phyloP scores from a whole-genome alignment of 441 rosid genomes.

The Euphorbia celastroides region DNA sequence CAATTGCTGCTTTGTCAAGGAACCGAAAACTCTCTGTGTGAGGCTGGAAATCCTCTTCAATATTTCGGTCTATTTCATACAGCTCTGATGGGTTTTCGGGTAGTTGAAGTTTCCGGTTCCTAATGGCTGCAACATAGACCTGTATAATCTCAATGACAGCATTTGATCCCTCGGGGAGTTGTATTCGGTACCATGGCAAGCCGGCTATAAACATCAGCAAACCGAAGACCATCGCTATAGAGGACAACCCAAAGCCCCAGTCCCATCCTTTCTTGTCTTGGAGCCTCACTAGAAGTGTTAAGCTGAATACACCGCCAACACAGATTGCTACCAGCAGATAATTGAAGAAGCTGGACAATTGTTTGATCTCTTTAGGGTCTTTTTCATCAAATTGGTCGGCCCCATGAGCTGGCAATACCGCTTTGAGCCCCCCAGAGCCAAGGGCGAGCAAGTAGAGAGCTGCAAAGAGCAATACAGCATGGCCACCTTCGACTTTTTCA shows the following conservation, averaged over 20 bases:
- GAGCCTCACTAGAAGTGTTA: slow-evolving; percentile 48
- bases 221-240: slow-evolving; percentile 31
- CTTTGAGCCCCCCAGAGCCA: slow-evolving; percentile 49
- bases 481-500: slow-evolving; percentile 29
- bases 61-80: slow-evolving; percentile 38
- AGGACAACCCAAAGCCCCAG: slow-evolving; percentile 39
- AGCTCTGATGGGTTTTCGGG: slow-evolving; percentile 42
- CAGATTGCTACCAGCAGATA: slow-evolving; percentile 33
- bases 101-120: slow-evolving; percentile 42
- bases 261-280: slow-evolving; percentile 62
- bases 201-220: slow-evolving; percentile 31
- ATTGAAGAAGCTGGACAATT: slow-evolving; percentile 60
- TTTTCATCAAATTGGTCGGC: slow-evolving; percentile 57
- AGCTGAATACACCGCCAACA: slow-evolving; percentile 40
- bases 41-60: slow-evolving; percentile 36
- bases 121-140: slow-evolving; percentile 48
- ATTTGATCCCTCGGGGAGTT: slow-evolving; percentile 33
- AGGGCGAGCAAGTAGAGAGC: slow-evolving; percentile 43
- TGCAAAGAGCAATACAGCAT: slow-evolving; percentile 37
- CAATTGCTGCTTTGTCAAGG: slow-evolving; percentile 57
- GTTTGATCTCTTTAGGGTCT: slow-evolving; percentile 40
- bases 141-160: slow-evolving; percentile 40
- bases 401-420: slow-evolving; percentile 46
- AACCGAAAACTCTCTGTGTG: slow-evolving; percentile 40
- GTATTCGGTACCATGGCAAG: slow-evolving; percentile 41